These are phyloP conservation scores for Thelonectria blattea DNA, from an alignment of 2,329 filamentous ascomycete genomes.

Conservation along the genomic window DNA sequence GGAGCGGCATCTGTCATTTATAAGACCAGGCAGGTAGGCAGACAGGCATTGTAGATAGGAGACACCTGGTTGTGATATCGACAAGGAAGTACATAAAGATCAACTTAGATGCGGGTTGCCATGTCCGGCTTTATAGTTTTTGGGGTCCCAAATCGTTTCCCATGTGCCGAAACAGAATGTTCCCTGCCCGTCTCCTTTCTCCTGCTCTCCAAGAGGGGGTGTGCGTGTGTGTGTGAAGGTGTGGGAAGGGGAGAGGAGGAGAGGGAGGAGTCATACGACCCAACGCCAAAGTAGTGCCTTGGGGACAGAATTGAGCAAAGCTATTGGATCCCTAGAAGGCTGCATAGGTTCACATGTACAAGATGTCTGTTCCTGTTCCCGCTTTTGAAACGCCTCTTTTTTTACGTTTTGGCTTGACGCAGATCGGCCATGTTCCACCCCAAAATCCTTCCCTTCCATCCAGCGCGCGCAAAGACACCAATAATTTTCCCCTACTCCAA, in stretches of 20 bases:
- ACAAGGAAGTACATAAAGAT: constrained; percentile 33
- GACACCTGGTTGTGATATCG: constrained; percentile 30
- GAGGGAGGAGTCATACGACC: constrained; percentile 33
- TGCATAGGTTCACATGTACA: constrained; percentile 33
- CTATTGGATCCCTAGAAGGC: constrained; percentile 31
- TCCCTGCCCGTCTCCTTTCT: constrained; percentile 21
- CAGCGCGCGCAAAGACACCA: neutral
- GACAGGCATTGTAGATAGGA: constrained; percentile 35
- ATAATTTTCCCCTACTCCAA: neutral
- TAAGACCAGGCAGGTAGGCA: constrained; percentile 22
- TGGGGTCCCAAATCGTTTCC: constrained; percentile 12
- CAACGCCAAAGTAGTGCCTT: constrained; percentile 28
- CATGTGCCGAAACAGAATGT: constrained; percentile 10
- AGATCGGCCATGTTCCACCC: constrained; percentile 4
- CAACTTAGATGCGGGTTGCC: constrained; percentile 31
- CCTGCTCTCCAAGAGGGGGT: constrained; percentile 20
- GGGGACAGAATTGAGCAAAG: constrained; percentile 21
- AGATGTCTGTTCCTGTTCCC: constrained; percentile 20
- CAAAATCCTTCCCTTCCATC: constrained; percentile 9
- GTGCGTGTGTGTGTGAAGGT: neutral
- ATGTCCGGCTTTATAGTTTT: constrained; percentile 40
- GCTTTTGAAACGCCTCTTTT: constrained; percentile 34
- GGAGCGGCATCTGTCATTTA: constrained; percentile 21
- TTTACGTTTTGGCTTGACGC: constrained; percentile 20
- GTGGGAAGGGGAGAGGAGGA: constrained; percentile 24